Conservation (phyloP, 2,329 filamentous ascomycete genomes). For the Colletotrichum endophyticum region DNA sequence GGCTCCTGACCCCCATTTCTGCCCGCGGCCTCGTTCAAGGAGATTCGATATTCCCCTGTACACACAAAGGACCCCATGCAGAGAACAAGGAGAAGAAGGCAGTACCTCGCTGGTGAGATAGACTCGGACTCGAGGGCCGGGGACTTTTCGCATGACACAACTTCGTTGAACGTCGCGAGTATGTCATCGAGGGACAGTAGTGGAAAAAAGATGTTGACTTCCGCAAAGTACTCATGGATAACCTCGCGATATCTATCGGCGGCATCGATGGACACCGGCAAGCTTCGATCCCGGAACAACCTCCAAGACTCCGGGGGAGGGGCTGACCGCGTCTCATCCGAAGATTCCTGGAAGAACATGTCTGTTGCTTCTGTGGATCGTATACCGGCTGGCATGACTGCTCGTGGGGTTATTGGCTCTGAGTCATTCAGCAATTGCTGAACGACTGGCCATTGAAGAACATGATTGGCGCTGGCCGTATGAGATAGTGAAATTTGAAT, state of each 20-base stretch:
- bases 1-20: not conserved
- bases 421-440: constrained; percentile 19
- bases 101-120: constrained; percentile 7
- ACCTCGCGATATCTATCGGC: not conserved
- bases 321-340: not conserved
- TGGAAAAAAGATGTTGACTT: constrained; percentile 31
- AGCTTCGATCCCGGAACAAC: constrained; percentile 6
- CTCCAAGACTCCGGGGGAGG: constrained; percentile 19
- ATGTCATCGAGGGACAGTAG: not conserved
- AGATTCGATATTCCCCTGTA: not conserved
- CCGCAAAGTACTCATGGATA: constrained; percentile 26
- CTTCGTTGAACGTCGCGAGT: not conserved
- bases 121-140: not conserved
- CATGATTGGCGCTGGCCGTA: constrained; percentile 28
- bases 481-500: constrained; percentile 24
- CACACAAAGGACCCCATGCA: constrained; percentile 20
- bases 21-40: not conserved
- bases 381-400: not conserved
- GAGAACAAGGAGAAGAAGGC: constrained; percentile 20
- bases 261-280: not conserved
- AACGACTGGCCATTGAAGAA: constrained; percentile 26
- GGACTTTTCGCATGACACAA: not conserved
- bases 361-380: constrained; percentile 16
- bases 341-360: not conserved
- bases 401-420: not conserved